These are phyloP conservation scores for Boehmeria nivea DNA, from an alignment of 306 rosid genomes.

Conservation along the genomic window DNA sequence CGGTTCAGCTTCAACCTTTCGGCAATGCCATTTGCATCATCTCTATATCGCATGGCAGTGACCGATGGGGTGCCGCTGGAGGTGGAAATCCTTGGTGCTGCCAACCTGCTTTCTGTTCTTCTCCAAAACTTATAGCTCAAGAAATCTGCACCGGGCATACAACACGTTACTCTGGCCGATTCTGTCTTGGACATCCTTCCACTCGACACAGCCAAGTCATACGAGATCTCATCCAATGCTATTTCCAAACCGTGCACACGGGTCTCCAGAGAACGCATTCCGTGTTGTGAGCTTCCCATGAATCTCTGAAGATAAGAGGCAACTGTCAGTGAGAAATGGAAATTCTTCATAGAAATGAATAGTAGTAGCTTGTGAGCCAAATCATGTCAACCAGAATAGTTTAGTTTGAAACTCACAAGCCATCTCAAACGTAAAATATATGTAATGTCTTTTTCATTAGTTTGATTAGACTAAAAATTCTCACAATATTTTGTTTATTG, in stretches of 20 bases:
- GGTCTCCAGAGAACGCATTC: constrained; percentile 87
- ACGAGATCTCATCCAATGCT: constrained; percentile 86
- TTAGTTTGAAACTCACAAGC: too few relatives aligned
- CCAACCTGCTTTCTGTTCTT: constrained; percentile 51
- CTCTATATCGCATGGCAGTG: constrained; percentile 35
- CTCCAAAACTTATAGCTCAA: constrained; percentile 82
- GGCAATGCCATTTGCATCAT: constrained; percentile 30
- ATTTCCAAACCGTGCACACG: constrained; percentile 96
- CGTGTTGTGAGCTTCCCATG: constrained; percentile 90
- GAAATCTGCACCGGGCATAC: constrained; percentile 76
- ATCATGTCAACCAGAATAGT: not conserved
- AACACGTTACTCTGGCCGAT: constrained; percentile 47
- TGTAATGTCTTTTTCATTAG: too few relatives aligned
- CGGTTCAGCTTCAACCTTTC: constrained; percentile 37
- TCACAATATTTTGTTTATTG: too few relatives aligned
- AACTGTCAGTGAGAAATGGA: constrained; percentile 1
- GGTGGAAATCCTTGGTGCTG: constrained; percentile 44
- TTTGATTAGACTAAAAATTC: too few relatives aligned
- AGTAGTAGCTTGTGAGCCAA: too few relatives aligned
- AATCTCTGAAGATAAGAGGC: constrained; percentile 47
- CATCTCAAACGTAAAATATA: too few relatives aligned
- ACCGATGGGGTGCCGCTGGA: constrained; percentile 37
- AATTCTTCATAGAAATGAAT: not conserved
- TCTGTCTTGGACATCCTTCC: constrained; percentile 61
- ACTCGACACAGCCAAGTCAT: constrained; percentile 80